Evolutionary conservation across 78 protist genomes (phyloP).

Genomic region (Pigoraptor vietnamica): DNA sequence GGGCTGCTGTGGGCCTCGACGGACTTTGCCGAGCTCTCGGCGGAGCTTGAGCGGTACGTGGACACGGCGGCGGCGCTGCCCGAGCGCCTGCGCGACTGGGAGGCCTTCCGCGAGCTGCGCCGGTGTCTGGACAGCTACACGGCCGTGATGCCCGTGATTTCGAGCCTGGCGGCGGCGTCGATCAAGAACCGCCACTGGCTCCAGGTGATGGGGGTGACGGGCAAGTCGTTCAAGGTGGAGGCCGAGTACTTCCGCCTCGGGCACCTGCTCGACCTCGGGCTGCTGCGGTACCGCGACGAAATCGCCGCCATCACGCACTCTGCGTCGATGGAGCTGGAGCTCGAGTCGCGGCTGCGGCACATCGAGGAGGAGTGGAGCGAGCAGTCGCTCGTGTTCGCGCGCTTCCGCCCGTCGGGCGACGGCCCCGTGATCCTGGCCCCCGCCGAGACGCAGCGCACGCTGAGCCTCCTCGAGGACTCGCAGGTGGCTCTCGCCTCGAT

Average conservation of each 20-base stretch:
- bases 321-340: slow-evolving; percentile 28
- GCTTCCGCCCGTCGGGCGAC: slow-evolving; percentile 50
- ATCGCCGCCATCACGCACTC: slow-evolving; percentile 58
- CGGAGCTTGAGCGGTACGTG: slow-evolving; percentile 40
- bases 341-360: not conserved
- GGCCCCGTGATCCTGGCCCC: slow-evolving; percentile 58
- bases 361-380: not conserved
- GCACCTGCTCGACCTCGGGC: slow-evolving; percentile 36
- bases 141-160: slow-evolving; percentile 56
- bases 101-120: slow-evolving; percentile 68
- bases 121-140: slow-evolving; percentile 57
- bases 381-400: not conserved
- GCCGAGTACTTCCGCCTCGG: slow-evolving; percentile 42
- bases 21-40: slow-evolving; percentile 32
- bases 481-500: slow-evolving; percentile 54
- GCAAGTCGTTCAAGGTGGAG: slow-evolving; percentile 22
- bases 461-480: slow-evolving; percentile 73
- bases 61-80: slow-evolving; percentile 41
- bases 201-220: slow-evolving; percentile 22
- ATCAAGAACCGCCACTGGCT: slow-evolving; percentile 75
- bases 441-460: slow-evolving; percentile 36
- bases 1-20: slow-evolving; percentile 59
- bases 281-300: slow-evolving; percentile 49
- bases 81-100: slow-evolving; percentile 59
- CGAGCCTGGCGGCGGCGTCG: slow-evolving; percentile 17